These are phyloP conservation scores for Cornus suecica DNA, from an alignment of 148 eudicot genomes.

Conservation along the genomic window DNA sequence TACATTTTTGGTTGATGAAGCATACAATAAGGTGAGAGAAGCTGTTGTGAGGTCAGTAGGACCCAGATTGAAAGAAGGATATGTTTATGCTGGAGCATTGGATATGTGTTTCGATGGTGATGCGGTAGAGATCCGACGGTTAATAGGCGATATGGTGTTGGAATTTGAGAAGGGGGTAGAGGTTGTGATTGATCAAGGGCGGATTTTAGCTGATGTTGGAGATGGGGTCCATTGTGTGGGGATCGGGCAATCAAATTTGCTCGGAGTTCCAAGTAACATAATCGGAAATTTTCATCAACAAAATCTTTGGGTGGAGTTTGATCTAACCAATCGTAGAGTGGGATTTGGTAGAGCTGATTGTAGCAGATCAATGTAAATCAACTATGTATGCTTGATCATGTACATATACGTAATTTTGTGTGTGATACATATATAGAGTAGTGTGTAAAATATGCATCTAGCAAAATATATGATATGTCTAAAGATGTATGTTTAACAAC, in stretches of 20 bases:
- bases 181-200: conserved; percentile 24
- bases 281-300: conserved; percentile 58
- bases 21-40: conserved; percentile 35
- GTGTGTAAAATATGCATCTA: too few relatives aligned
- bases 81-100: conserved; percentile 36
- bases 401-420: background rate
- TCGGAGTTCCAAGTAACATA: conserved; percentile 38
- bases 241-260: conserved; percentile 45
- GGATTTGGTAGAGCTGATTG: conserved; percentile 56
- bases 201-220: conserved; percentile 36
- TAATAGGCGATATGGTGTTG: conserved; percentile 42
- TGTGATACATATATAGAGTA: background rate
- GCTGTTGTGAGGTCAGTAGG: conserved; percentile 30
- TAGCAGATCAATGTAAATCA: conserved; percentile 22
- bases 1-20: conserved; percentile 43
- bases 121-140: conserved; percentile 27
- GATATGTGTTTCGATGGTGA: conserved; percentile 54
- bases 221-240: conserved; percentile 52
- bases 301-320: conserved; percentile 54
- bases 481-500: too few relatives aligned
- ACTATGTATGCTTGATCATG: background rate
- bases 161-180: conserved; percentile 45
- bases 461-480: too few relatives aligned
- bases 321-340: conserved; percentile 41
- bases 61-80: conserved; percentile 30